These are phyloP conservation scores for Emiliania huxleyi DNA, from an alignment of 78 protist genomes.

Conservation along the genomic window DNA sequence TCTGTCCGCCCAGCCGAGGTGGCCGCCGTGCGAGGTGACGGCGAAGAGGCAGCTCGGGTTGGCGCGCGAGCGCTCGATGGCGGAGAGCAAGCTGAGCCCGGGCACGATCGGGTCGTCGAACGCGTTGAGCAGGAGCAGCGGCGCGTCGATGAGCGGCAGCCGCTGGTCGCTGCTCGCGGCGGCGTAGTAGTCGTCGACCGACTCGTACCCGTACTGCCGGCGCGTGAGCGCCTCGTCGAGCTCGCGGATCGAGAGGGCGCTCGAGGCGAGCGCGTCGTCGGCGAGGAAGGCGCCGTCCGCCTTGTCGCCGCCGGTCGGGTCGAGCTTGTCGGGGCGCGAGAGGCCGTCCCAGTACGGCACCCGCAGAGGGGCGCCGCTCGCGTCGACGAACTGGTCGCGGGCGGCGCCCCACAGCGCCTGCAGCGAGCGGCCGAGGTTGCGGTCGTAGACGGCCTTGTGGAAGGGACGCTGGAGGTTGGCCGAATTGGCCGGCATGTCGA, in stretches of 20 bases:
- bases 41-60: background rate
- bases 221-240: background rate
- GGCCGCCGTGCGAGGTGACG: background rate
- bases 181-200: constrained; percentile 9
- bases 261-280: background rate
- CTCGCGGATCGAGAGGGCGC: background rate
- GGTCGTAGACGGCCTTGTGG: background rate
- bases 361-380: background rate
- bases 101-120: constrained; percentile 24
- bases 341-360: background rate
- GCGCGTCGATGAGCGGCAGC: background rate
- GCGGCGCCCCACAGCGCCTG: background rate
- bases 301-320: too few relatives aligned
- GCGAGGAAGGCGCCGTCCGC: background rate
- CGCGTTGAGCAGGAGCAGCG: background rate
- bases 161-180: background rate
- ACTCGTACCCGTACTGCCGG: background rate
- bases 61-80: background rate
- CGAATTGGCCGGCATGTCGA: background rate
- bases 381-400: background rate
- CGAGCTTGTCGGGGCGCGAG: too few relatives aligned
- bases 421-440: background rate
- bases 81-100: background rate
- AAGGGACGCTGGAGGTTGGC: background rate
- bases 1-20: constrained; percentile 11